Conservation (phyloP, 495 filamentous ascomycete genomes). For the Podospora tetraspora region DNA sequence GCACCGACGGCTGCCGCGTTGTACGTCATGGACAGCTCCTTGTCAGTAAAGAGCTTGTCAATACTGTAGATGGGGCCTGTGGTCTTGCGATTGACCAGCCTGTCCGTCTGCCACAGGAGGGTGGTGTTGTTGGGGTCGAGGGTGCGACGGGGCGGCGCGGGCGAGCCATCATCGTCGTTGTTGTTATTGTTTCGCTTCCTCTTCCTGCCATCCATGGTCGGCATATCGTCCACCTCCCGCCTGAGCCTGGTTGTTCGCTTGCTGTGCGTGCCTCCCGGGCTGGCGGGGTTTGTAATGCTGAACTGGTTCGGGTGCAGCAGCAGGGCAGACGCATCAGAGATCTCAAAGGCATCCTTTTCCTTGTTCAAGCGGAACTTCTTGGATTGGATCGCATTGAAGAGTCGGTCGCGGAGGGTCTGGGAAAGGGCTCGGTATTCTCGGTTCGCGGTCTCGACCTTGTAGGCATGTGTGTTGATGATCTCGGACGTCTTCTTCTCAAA, state of each 20-base stretch:
- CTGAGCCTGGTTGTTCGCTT: conserved; percentile 79
- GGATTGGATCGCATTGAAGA: conserved; percentile 68
- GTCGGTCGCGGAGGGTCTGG: conserved; percentile 72
- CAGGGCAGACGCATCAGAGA: conserved; percentile 79
- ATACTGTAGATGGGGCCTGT: conserved; percentile 63
- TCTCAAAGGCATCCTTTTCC: conserved; percentile 85
- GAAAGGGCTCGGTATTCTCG: conserved; percentile 77
- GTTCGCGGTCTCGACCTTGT: conserved; percentile 66
- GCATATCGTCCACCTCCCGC: conserved; percentile 72
- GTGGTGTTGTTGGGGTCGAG: conserved; percentile 46
- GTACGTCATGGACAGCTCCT: conserved; percentile 74
- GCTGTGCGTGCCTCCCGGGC: conserved; percentile 72
- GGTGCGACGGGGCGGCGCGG: conserved; percentile 50
- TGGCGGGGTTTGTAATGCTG: conserved; percentile 71
- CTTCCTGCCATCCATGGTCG: conserved; percentile 63
- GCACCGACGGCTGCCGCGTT: conserved; percentile 66
- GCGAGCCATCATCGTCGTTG: conserved; percentile 68
- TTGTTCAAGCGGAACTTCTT: conserved; percentile 72
- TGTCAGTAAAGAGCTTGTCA: conserved; percentile 88
- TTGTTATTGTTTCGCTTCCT: conserved; percentile 64
- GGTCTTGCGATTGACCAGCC: conserved; percentile 41
- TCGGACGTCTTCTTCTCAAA: conserved; percentile 51
- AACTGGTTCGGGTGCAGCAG: conserved; percentile 91
- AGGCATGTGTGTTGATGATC: conserved; percentile 49
- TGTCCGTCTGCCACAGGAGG: conserved; percentile 50